Percentiles rank a stretch among this genome's conserved stretches.
These are phyloP conservation scores for Tylopilus rubrobrunneus DNA, from an alignment of 768 basidiomycete genomes.

Conservation along the genomic window DNA sequence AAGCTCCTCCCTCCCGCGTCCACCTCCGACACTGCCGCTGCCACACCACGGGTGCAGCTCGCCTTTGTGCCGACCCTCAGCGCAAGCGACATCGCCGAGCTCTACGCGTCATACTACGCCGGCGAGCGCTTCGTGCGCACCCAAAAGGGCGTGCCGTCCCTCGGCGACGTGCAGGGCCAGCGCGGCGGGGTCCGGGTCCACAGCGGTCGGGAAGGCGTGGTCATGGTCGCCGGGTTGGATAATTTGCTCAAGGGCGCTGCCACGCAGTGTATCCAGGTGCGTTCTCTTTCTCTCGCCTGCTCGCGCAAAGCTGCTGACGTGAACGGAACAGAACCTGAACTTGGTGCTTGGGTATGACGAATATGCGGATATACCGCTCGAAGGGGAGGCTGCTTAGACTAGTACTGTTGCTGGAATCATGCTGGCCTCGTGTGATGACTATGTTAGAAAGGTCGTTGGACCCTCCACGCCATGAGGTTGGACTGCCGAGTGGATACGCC, in stretches of 20 bases:
- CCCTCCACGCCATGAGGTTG: neutral
- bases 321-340: slow-evolving; percentile 69
- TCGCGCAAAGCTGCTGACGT: neutral
- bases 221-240: slow-evolving; percentile 94
- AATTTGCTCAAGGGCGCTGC: slow-evolving; percentile 98
- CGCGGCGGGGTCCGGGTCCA: slow-evolving; percentile 97
- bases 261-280: slow-evolving; percentile 94
- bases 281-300: slow-evolving; percentile 19
- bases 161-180: slow-evolving; percentile 72
- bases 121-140: slow-evolving; percentile 71
- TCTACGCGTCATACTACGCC: slow-evolving; percentile 77
- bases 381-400: slow-evolving; percentile 8
- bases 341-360: slow-evolving; percentile 86
- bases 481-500: neutral
- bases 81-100: slow-evolving; percentile 64
- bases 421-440: neutral
- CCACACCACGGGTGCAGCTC: slow-evolving; percentile 43
- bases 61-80: slow-evolving; percentile 80
- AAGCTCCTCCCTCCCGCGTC: slow-evolving; percentile 39
- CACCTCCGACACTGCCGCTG: no score
- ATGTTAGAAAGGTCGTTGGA: neutral
- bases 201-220: slow-evolving; percentile 82
- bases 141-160: slow-evolving; percentile 63
- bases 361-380: slow-evolving; percentile 66
- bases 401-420: neutral